Evolutionary conservation across 2,329 filamentous ascomycete species (phyloP), one percentile per base, ranked within the genome.

Genomic region (Cladosporium cucumerinum): DNA sequence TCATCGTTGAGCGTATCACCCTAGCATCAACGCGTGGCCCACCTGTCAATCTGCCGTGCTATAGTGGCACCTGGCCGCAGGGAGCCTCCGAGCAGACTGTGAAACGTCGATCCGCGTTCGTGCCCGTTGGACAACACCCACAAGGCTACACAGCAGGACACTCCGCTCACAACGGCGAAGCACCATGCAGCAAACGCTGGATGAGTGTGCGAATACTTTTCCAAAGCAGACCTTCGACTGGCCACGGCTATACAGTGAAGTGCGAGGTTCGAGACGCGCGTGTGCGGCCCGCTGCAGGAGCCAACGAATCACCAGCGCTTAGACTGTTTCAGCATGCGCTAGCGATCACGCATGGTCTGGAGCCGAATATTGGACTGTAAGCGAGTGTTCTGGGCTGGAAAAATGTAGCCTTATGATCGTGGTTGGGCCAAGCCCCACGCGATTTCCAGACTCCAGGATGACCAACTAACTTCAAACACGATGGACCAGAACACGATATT

Each of bases 241-340:
- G 48, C 26, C 48, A 26, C 26, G 48, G 26, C 23, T 46, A 46
- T 46, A 46, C 18, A 23, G 39, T n/a, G 39, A 46, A 18, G 39
- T 51, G 54, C 54, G 54, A 39, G 32, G 32, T 57, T 57, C 54
- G 54, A 57, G 54, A 57, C 54, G 54, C 54, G 54, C 54, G 54
- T 57, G 21, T 57, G 52, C 54, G 54, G 54, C 54, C 54, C 54
- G 54, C 54, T 54, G 51, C 51, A 54, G 26, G 51, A 30, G 51
- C 51, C 51, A 18, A 30, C 49, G 28, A 54, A 30, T 54, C 51
- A 54, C 51, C 51, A 54, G 51, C 51, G 51, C 51, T n/a, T 54
- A 54, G 51, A 21, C 51, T 54, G 51, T 54, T 54, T 54, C 51
- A 54, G 14, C 10, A 54, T n/a, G 30, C 51, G 51, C 30, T 54